Conservation (phyloP, 257 asterid genomes). For the Solanum sejunctum region DNA sequence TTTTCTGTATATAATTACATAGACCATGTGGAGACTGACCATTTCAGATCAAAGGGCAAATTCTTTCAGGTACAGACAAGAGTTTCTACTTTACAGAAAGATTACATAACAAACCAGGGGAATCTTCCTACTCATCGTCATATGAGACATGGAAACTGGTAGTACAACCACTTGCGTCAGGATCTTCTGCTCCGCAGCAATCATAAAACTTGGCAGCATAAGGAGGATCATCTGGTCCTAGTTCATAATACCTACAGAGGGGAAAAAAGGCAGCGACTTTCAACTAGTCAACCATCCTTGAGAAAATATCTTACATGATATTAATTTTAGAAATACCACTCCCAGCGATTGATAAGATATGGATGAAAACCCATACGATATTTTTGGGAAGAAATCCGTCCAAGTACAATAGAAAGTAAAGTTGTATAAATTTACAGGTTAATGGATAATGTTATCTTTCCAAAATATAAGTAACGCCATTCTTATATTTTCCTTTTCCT, state of each 20-base stretch:
- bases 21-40: neutral
- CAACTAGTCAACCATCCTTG: neutral
- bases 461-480: neutral
- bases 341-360: neutral
- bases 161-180: conserved; percentile 65
- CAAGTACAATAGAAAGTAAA: neutral
- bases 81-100: neutral
- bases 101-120: neutral
- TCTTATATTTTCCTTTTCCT: neutral
- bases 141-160: conserved; percentile 58
- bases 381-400: neutral
- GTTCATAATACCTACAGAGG: conserved; percentile 60
- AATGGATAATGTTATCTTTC: neutral
- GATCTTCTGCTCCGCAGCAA: conserved; percentile 89
- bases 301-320: neutral
- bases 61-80: neutral
- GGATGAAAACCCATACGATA: neutral
- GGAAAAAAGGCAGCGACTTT: neutral
- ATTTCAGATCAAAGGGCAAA: neutral
- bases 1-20: neutral
- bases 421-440: neutral
- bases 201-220: conserved; percentile 94
- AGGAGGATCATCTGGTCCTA: conserved; percentile 82
- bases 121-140: conserved; percentile 37
- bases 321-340: neutral